Conservation (phyloP, 225 moss, liverwort and hornwort species). For the Physcomitrellopsis africana region DNA sequence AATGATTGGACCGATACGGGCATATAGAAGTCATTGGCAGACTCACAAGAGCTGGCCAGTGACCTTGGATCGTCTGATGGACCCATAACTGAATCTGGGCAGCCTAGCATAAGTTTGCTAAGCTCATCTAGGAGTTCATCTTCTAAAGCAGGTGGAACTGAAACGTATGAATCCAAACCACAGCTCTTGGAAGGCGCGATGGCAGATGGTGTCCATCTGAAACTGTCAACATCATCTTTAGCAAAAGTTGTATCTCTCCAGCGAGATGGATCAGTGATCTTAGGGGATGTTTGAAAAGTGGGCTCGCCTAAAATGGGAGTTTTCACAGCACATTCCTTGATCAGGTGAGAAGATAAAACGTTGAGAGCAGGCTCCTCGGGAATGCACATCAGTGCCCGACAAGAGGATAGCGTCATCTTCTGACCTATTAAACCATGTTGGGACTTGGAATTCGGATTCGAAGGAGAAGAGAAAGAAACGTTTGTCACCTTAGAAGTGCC, state of each 20-base stretch:
- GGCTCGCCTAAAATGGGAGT: constrained; percentile 32
- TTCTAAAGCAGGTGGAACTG: constrained; percentile 47
- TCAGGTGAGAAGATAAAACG: constrained; percentile 19
- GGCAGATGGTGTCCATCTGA: constrained; percentile 24
- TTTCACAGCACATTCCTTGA: constrained; percentile 14
- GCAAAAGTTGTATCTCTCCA: constrained; percentile 22
- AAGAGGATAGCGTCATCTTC: constrained; percentile 19
- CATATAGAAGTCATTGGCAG: constrained; percentile 17
- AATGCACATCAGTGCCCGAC: constrained; percentile 16
- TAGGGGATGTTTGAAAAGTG: constrained; percentile 17
- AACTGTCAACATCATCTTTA: constrained; percentile 23
- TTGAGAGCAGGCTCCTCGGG: constrained; percentile 24
- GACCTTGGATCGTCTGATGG: constrained; percentile 15
- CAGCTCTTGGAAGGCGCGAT: background rate
- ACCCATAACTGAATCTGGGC: constrained; percentile 14
- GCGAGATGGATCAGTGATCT: constrained; percentile 22
- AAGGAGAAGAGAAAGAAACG: constrained; percentile 29
- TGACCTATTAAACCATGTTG: background rate
- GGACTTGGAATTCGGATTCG: constrained; percentile 9
- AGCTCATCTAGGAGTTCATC: constrained; percentile 60
- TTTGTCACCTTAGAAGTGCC: constrained; percentile 35
- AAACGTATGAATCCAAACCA: constrained; percentile 24
- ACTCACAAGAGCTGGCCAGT: background rate
- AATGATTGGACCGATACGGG: constrained; percentile 22
- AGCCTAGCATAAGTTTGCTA: constrained; percentile 43